A percentile compares a stretch with the other conserved stretches of the same genome.
These are phyloP conservation scores for Microthyrium microscopicum DNA, from an alignment of 2,329 filamentous ascomycete genomes.

Conservation along the genomic window DNA sequence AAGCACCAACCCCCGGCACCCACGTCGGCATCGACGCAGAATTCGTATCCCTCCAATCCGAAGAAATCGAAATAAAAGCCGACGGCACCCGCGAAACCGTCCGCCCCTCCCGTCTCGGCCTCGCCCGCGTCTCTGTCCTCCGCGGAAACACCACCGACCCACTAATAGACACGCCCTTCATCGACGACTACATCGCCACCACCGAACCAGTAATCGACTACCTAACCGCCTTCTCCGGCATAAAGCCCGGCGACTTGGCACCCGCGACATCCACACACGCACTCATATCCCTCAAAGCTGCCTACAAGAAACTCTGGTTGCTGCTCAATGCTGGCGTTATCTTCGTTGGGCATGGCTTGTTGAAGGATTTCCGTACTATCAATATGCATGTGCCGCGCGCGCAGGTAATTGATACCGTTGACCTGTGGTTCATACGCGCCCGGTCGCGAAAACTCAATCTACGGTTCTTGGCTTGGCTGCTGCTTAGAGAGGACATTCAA, in stretches of 20 bases:
- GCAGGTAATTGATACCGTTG: constrained; percentile 88
- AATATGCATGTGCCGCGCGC: constrained; percentile 87
- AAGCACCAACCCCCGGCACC: constrained; percentile 53
- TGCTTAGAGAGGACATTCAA: constrained; percentile 90
- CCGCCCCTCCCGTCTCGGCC: constrained; percentile 71
- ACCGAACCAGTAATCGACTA: constrained; percentile 89
- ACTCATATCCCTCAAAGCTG: constrained; percentile 71
- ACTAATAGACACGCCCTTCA: constrained; percentile 74
- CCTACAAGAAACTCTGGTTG: constrained; percentile 97
- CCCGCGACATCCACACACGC: constrained; percentile 62
- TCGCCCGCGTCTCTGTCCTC: constrained; percentile 85
- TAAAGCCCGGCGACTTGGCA: constrained; percentile 72
- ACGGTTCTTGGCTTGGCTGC: constrained; percentile 77
- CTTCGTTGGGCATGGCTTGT: constrained; percentile 85
- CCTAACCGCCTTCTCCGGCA: constrained; percentile 84
- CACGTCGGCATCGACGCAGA: constrained; percentile 89
- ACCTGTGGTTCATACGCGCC: constrained; percentile 69
- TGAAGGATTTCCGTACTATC: constrained; percentile 92
- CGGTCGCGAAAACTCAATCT: constrained; percentile 77
- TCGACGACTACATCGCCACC: constrained; percentile 93
- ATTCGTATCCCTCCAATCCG: constrained; percentile 82
- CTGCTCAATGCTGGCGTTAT: constrained; percentile 84
- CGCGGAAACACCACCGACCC: constrained; percentile 63
- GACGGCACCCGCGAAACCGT: constrained; percentile 88
- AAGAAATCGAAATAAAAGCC: constrained; percentile 91